These are phyloP conservation scores for Inonotus obliquus DNA, from an alignment of 1,284 basidiomycete species.

Conservation along the genomic window DNA sequence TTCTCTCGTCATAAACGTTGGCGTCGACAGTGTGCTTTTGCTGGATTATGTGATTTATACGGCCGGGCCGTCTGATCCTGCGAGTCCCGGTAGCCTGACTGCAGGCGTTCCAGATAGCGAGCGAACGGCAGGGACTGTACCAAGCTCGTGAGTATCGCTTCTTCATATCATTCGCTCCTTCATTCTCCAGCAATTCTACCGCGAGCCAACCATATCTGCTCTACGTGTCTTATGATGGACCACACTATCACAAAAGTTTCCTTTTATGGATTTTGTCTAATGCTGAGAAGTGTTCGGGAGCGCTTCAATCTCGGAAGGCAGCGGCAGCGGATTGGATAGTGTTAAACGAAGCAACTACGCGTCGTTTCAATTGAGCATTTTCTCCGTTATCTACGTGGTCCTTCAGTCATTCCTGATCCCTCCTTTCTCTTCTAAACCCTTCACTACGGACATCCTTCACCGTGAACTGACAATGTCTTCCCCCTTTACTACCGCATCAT, in stretches of 20 bases:
- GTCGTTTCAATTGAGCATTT: constrained; percentile 8
- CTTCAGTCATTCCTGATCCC: not conserved
- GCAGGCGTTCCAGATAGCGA: constrained; percentile 12
- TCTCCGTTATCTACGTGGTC: constrained; percentile 10
- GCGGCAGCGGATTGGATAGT: not conserved
- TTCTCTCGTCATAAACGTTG: constrained; percentile 39
- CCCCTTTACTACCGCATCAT: not conserved
- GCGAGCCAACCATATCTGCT: not conserved
- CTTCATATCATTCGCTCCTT: not conserved
- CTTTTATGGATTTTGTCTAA: not conserved
- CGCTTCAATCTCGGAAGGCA: constrained; percentile 15
- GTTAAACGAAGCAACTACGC: not conserved
- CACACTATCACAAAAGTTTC: not conserved
- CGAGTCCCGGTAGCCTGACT: constrained; percentile 18
- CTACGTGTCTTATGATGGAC: not conserved
- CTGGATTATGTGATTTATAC: constrained; percentile 48
- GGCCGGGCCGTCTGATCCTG: constrained; percentile 16
- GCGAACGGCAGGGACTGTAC: not conserved
- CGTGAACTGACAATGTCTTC: constrained; percentile 14
- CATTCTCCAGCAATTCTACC: constrained; percentile 10
- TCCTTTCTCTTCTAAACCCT: constrained; percentile 7
- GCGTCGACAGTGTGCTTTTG: constrained; percentile 41
- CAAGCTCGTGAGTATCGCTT: constrained; percentile 11
- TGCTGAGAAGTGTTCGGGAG: not conserved
- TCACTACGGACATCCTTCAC: constrained; percentile 9